Base-by-base conservation (phyloP, 164 flowering plant species). In the Warburgia ugandensis region DNA sequence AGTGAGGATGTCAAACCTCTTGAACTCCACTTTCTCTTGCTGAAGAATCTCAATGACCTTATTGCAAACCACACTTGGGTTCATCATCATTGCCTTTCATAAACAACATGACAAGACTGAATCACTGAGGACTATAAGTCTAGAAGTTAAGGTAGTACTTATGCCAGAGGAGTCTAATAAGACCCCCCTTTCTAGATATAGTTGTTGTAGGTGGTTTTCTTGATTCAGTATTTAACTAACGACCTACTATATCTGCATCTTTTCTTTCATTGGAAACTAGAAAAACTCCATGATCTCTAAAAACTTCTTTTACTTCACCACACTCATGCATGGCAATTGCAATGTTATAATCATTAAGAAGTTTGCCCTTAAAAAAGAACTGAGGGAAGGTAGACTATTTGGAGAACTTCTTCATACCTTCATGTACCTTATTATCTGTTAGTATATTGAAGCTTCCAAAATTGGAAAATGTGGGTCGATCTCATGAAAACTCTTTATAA, bases 301-400 rank as follows among this genome's bases (percentile, higher is more conserved):
- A 76, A 44, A 76, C 79, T 39, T 87, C 86, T 51, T 72, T 70
- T 7, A 87, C 59, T 65, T 92, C 96, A 47, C 96, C 98, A 56
- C 78, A 77, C 61, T 81, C 86, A 41, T 91, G 96, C 98, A 87
- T 87, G 21, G 94, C 86, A 57, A 74, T 73, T 29, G 41, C 81
- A 51, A 92, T 92, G 61, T 86, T 97, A 65, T 73, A 78, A 25
- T 94, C 97, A 50, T 97, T 95, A 52, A 92, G 72, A 56, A 92
- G 83, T 56, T 92, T 94, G 38, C 97, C 92, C 56, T 84, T 88
- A 77, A 81, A 84, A 52, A 77, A 88, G 12, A 88, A 87, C 63
- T 92, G 99, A 67, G 99, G 97, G 62, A 63, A 88, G 6, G 97
- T 92, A 26, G 96, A 95, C 95, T 96, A 92, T 58, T 89, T 88